These are phyloP conservation scores for Tetradesmus lagerheimii DNA, from an alignment of 139 green algal species.

Conservation along the genomic window DNA sequence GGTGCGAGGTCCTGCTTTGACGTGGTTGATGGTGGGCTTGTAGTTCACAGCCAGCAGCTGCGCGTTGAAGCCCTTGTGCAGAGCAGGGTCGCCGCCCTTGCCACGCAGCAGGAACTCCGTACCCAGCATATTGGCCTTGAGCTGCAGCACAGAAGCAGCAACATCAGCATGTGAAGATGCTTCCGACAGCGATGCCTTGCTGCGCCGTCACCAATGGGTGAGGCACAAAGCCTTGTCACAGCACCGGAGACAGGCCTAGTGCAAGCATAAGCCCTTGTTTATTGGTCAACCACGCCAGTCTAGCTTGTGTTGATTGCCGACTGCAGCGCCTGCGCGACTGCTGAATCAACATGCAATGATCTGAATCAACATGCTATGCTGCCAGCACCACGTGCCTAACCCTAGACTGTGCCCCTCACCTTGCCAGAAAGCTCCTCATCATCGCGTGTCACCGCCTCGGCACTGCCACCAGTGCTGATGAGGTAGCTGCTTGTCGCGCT, in stretches of 20 bases:
- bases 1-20: constrained; percentile 49
- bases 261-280: too few species aligned
- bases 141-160: constrained; percentile 37
- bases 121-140: constrained; percentile 89
- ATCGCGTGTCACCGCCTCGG: not conserved
- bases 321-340: not conserved
- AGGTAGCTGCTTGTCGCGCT: constrained; percentile 79
- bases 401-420: not conserved
- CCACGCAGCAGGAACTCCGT: constrained; percentile 83
- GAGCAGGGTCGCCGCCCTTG: not conserved
- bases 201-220: too few species aligned
- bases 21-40: constrained; percentile 54
- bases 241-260: too few species aligned
- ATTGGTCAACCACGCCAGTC: not conserved
- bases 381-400: not conserved
- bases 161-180: not conserved
- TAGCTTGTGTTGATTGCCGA: not conserved
- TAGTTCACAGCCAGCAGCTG: constrained; percentile 61
- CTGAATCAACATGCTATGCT: not conserved
- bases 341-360: not conserved
- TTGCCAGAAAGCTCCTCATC: constrained; percentile 35
- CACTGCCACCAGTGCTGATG: constrained; percentile 53
- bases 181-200: too few species aligned
- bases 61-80: constrained; percentile 50
- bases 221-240: too few species aligned